Evolutionary conservation across 352 stramenopile species (phyloP).

Genomic region (Elongisporangium anandrum): DNA sequence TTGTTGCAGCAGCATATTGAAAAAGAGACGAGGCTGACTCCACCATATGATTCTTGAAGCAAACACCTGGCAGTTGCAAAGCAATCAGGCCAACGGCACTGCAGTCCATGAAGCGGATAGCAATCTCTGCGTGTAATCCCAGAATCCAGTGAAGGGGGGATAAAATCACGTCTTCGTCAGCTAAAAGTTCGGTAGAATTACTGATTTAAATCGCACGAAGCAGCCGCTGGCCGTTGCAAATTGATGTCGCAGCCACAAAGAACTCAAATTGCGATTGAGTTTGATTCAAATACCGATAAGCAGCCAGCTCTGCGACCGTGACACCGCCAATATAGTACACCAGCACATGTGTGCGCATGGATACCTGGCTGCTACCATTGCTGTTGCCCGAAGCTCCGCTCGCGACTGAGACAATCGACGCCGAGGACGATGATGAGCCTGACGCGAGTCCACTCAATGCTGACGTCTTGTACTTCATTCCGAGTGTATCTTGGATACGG

Average conservation of each 20-base stretch:
- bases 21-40: too few species aligned
- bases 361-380: neutral
- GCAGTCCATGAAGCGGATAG: too few species aligned
- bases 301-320: constrained; percentile 78
- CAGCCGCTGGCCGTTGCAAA: constrained; percentile 69
- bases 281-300: constrained; percentile 69
- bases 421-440: constrained; percentile 22
- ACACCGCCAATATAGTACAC: constrained; percentile 85
- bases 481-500: constrained; percentile 67
- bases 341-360: constrained; percentile 28
- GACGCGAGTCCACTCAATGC: constrained; percentile 17
- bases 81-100: too few species aligned
- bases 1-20: too few species aligned
- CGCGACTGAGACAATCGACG: constrained; percentile 6
- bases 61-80: too few species aligned
- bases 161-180: too few species aligned
- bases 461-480: constrained; percentile 56
- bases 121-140: too few species aligned
- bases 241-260: constrained; percentile 62
- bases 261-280: constrained; percentile 59
- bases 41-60: too few species aligned
- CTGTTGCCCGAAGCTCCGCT: constrained; percentile 9
- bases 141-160: too few species aligned
- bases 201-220: constrained; percentile 43
- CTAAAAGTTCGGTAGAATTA: too few species aligned